Percentiles rank a stretch among this genome's conserved stretches.
These are phyloP conservation scores for Fomitopsis serialis DNA, from an alignment of 768 basidiomycete genomes.

Conservation along the genomic window DNA sequence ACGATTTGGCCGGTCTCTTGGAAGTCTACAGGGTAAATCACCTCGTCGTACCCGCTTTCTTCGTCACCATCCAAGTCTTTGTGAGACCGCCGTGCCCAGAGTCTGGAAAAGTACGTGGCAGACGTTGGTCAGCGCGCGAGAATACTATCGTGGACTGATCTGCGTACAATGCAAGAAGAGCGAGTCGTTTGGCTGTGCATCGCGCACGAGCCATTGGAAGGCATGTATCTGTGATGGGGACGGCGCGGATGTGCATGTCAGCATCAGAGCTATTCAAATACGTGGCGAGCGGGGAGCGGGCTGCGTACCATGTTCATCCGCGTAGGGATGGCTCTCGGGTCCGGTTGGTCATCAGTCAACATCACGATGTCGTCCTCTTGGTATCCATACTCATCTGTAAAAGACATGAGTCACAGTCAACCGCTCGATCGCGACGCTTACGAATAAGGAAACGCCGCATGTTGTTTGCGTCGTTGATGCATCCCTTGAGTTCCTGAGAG, in stretches of 20 bases:
- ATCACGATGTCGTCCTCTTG: slow-evolving; percentile 52
- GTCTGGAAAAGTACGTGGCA: slow-evolving; percentile 35
- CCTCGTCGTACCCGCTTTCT: slow-evolving; percentile 77
- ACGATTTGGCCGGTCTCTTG: slow-evolving; percentile 71
- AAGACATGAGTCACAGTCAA: neutral
- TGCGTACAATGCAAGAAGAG: slow-evolving; percentile 47
- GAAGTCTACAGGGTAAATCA: slow-evolving; percentile 89
- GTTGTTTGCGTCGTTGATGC: slow-evolving; percentile 58
- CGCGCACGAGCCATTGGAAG: slow-evolving; percentile 54
- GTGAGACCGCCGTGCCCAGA: slow-evolving; percentile 97
- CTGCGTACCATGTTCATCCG: slow-evolving; percentile 42
- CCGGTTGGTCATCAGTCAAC: slow-evolving; percentile 44
- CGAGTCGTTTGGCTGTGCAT: slow-evolving; percentile 48
- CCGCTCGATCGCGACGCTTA: slow-evolving; percentile 13
- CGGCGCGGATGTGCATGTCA: neutral
- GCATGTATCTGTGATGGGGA: slow-evolving; percentile 31
- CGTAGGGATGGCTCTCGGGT: slow-evolving; percentile 44
- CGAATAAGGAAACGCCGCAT: slow-evolving; percentile 42
- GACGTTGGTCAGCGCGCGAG: neutral
- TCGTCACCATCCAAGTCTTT: slow-evolving; percentile 76
- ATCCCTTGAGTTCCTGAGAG: slow-evolving; percentile 39
- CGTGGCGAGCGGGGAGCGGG: too few species aligned
- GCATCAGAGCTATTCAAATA: neutral
- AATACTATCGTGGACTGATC: neutral
- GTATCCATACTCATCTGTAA: slow-evolving; percentile 39